phyloP scores from a whole-genome alignment of 2,329 filamentous ascomycete genomes.

The Phyllosticta ampelicida region DNA sequence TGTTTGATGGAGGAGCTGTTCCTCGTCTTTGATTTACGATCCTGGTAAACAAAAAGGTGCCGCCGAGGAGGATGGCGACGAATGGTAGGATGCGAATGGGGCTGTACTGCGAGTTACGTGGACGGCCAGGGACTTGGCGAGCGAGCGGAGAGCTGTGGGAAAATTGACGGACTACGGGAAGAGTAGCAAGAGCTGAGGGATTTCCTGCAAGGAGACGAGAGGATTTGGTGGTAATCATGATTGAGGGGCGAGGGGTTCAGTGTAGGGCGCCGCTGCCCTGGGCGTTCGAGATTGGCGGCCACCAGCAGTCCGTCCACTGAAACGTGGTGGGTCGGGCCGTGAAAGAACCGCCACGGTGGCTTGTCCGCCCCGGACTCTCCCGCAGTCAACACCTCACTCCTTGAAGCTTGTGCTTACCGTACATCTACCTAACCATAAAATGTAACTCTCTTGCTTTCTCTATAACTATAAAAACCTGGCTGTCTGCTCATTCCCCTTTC shows the following conservation, averaged over 20 bases:
- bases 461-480: too few species aligned
- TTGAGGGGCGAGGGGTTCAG: constrained; percentile 3
- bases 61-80: constrained; percentile 36
- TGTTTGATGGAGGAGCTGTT: constrained; percentile 14
- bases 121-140: constrained; percentile 9
- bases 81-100: constrained; percentile 35
- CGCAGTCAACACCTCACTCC: background rate
- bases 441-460: too few species aligned
- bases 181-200: constrained; percentile 8
- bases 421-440: too few species aligned
- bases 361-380: background rate
- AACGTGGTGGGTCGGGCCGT: background rate
- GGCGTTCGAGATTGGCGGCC: background rate
- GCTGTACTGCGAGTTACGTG: constrained; percentile 25
- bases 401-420: background rate
- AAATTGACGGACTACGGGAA: constrained; percentile 17
- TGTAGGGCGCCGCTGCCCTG: background rate
- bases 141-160: constrained; percentile 14
- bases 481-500: too few species aligned
- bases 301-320: background rate
- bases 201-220: constrained; percentile 9
- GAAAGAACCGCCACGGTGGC: background rate
- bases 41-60: constrained; percentile 36
- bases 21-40: constrained; percentile 36
- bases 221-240: constrained; percentile 21